These are phyloP conservation scores for Hebeloma cylindrosporum DNA, from an alignment of 768 basidiomycete species.

Conservation along the genomic window DNA sequence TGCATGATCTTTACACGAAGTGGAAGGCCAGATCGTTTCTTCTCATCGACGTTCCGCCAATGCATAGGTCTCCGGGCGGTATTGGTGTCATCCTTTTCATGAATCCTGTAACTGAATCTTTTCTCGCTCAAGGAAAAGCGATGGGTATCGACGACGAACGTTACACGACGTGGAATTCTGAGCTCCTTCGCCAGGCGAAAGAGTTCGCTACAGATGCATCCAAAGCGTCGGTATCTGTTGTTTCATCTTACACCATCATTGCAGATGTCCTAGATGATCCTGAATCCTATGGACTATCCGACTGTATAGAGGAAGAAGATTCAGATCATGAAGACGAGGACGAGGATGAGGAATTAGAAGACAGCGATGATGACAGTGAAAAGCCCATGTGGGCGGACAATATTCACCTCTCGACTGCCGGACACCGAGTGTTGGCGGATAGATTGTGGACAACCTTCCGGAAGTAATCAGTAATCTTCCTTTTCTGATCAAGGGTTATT, in stretches of 20 bases:
- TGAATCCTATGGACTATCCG: constrained; percentile 29
- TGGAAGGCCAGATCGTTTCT: constrained; percentile 36
- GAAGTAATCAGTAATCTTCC: too few relatives aligned
- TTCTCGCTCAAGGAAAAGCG: too few relatives aligned
- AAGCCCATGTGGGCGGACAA: constrained; percentile 41
- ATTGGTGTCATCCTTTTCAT: constrained; percentile 1
- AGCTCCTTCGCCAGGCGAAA: constrained; percentile 20
- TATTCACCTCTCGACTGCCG: constrained; percentile 34
- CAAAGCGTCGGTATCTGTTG: constrained; percentile 30
- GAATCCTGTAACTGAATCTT: background rate
- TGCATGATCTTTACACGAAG: constrained; percentile 32
- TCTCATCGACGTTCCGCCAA: constrained; percentile 38
- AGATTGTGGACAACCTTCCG: too few relatives aligned
- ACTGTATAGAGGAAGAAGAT: too few relatives aligned
- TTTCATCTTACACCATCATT: constrained; percentile 32
- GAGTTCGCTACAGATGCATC: constrained; percentile 23
- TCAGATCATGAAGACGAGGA: too few relatives aligned
- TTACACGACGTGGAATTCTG: constrained; percentile 31
- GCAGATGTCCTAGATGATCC: constrained; percentile 35
- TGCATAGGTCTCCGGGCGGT: constrained; percentile 38
- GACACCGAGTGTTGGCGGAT: constrained; percentile 34
- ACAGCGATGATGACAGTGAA: constrained; percentile 28
- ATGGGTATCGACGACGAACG: background rate
- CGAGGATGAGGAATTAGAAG: too few relatives aligned
- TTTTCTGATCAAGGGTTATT: too few relatives aligned